Evolutionary conservation across 2,329 filamentous ascomycete genomes (phyloP), one percentile per base, ranked within the genome.

Genomic region (Saccharata proteae): DNA sequence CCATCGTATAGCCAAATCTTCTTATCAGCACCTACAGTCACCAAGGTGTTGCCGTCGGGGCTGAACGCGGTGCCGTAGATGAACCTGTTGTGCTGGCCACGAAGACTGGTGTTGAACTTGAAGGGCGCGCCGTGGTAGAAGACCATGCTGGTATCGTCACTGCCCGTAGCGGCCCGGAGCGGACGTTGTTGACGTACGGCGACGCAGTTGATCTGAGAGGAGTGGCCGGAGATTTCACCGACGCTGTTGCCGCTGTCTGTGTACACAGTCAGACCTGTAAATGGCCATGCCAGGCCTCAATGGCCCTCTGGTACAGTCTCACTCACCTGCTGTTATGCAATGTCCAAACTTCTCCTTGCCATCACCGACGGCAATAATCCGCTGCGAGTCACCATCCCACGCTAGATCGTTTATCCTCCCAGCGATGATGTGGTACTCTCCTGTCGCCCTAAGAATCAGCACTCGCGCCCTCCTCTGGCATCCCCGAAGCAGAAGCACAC

Each of bases 361-460:
- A 46, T 96, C 82, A 26, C 90, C 90, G 4, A 98, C 88, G 3
- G 88, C 90, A 48, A 96, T 94, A 50, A 98, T 79, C 29, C 90
- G 79, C 63, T 94, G 86, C 38, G 82, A 93, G 58, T 98, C 90
- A 35, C 86, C 88, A 49, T 96, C 90, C 86, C 90, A 98, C 1
- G 85, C 88, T 42, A 98, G 74, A 54, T 98, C 90, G 53, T 93
- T 93, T 60, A 98, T 88, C 32, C 83, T 79, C 9, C 90, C 90
- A 19, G 82, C 85, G 48, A 96, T 86, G 58, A 96, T 94, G 50
- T 76, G 71, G 59, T 93, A 96, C 58, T 96, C 88, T 43, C 86
- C 69, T 69, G 39, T 20, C 29, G 12, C n/a, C n/a, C 20, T 4
- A 16, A 16, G 12, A 17, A 23, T 16, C 6, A 5, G 12, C 16